A percentile compares a stretch with the other conserved stretches of the same genome.
Conservation (phyloP, 192 early-diverging fungal species). For the Linnemannia zychae region DNA sequence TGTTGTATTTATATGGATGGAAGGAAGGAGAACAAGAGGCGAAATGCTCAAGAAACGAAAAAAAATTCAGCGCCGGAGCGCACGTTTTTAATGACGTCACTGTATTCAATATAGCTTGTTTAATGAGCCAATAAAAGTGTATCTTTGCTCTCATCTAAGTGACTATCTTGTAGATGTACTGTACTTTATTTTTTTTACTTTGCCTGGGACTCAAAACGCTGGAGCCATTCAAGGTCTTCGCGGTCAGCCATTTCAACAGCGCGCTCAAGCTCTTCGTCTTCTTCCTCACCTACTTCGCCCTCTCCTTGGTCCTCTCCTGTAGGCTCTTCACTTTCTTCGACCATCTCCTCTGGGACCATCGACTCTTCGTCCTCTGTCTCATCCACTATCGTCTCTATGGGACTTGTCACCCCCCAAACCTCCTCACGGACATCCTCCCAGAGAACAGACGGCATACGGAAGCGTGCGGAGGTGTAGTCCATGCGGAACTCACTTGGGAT, state of each 20-base stretch:
- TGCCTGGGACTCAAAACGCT: neutral
- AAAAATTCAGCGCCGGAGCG: neutral
- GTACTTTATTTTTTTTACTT: neutral
- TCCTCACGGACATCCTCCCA: conserved; percentile 45
- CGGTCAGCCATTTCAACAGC: conserved; percentile 7
- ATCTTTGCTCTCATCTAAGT: neutral
- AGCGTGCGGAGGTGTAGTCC: conserved; percentile 42
- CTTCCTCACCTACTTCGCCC: neutral
- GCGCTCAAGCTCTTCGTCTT: neutral
- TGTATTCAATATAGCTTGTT: neutral
- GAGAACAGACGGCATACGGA: conserved; percentile 45
- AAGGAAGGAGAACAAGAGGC: conserved; percentile 32
- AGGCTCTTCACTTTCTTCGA: conserved; percentile 6
- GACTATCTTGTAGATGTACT: no score
- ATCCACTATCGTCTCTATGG: neutral
- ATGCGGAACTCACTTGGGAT: conserved; percentile 45
- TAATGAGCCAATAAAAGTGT: neutral
- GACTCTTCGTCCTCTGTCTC: neutral
- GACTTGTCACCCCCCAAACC: conserved; percentile 24
- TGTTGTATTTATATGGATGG: conserved; percentile 18
- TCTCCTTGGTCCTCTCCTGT: conserved; percentile 3
- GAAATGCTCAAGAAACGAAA: conserved; percentile 18
- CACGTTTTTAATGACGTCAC: neutral
- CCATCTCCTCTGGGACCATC: neutral
- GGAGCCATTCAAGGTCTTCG: conserved; percentile 11